Base-by-base conservation (phyloP, 768 basidiomycete genomes). In the Leccinum broughii region DNA sequence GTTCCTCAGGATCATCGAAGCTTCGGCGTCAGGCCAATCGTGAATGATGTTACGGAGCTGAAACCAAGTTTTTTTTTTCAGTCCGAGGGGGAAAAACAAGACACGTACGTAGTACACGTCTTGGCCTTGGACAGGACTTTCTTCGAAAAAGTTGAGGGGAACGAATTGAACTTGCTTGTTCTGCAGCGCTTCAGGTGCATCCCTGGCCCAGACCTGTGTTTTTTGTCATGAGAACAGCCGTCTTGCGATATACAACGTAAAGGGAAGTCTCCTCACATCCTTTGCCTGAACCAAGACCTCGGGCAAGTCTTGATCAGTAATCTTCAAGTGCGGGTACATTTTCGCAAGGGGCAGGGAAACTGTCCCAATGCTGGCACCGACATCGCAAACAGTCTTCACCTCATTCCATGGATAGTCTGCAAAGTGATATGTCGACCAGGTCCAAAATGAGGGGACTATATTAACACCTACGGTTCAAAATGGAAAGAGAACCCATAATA, bases 1-100 rank as follows among this genome's bases (percentile, higher is more conserved):
- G 51, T 70, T 73, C 30, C 61, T 66, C 37, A 78, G 56, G 52
- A 78, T 76, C 3, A 46, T 62, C 20, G 70, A 37, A 44, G 70
- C 72, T 28, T 76, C 72, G 1, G 67, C 66, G 30, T 76, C 70
- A 10, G 75, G 73, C 77, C 76, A 78, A 59, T 78, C 68, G 51
- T 76, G 77, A 24, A 72, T 64, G 46, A 72, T 70, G 53, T 70
- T 64, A 20, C 69, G 71, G 51, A 71, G 63, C 70, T 70, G 44
- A 51, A 50, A 13, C 24, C 22, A 26, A n/a, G n/a, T n/a, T 6
- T 32, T 32, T 4, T 32, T 32, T 28, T 6, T 35, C 35, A 24
- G 8, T 17, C 22, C 6, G 8, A 14, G 46, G 14, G 35, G 35
- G 28, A 54, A 39, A 4, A 22, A 26, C 32, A 32, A 35, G 10